Conservation (phyloP, 176 grass and related monocot species). For the Cenchrus purpureus region DNA sequence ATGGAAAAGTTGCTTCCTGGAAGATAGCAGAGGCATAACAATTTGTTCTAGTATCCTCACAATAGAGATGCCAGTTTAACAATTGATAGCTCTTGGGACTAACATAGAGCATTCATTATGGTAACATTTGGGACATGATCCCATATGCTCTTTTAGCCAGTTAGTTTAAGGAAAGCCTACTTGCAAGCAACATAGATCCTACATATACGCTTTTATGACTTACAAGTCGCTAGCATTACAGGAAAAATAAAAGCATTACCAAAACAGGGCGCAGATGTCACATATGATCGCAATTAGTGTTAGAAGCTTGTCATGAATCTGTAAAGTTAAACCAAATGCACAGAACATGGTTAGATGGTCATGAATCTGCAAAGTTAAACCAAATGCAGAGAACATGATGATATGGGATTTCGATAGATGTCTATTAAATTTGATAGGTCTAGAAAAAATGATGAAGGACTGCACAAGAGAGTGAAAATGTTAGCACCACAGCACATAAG, state of each 20-base stretch:
- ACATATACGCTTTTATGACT: background rate
- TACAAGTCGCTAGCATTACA: slow-evolving; percentile 14
- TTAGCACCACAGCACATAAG: slow-evolving; percentile 8
- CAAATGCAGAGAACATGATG: no score
- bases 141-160: background rate
- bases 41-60: slow-evolving; percentile 3
- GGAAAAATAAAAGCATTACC: background rate
- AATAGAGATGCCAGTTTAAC: background rate
- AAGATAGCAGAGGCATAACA: background rate
- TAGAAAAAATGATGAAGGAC: slow-evolving; percentile 72
- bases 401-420: background rate
- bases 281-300: slow-evolving; percentile 78
- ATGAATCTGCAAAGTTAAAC: no score
- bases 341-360: background rate
- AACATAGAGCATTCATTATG: background rate
- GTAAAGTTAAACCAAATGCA: slow-evolving; percentile 36
- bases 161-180: slow-evolving; percentile 25
- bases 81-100: background rate
- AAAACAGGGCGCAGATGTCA: slow-evolving; percentile 85
- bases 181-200: background rate
- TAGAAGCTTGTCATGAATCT: slow-evolving; percentile 89
- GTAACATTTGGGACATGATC: background rate
- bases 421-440: slow-evolving; percentile 55
- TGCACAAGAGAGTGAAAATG: slow-evolving; percentile 42
- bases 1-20: background rate